Evolutionary conservation across 345 rosid species (phyloP), one percentile per base, ranked within the genome.

Genomic region (Populus pruinosa): DNA sequence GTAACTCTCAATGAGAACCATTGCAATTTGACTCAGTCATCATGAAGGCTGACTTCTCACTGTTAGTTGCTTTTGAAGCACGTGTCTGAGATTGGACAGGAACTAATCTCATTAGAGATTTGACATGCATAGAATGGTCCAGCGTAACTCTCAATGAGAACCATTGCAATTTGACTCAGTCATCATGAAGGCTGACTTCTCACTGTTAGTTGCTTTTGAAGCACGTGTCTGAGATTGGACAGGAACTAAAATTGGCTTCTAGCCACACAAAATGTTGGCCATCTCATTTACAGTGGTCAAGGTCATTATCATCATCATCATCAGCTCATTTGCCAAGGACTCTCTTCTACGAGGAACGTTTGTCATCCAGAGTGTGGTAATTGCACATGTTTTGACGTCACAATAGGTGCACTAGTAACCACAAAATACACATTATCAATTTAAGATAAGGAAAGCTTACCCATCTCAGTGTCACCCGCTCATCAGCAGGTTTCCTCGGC

Each of bases 381-480:
- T 66, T n/a, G 62, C 27, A 27, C 9, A 64, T 43, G 38, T 31
- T 20, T 35, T 29, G 36, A 47, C n/a, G 35, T 49, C 1, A 23
- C 63, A 12, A 27, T 56, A 67, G 14, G 65, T 39, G 67, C 21
- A 39, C 43, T 67, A 69, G 17, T 20, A 12, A 20, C 56, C 55
- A 44, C 29, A 61, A 77, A 79, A 74, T 59, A 59, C 50, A 73
- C 59, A 47, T 70, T 47, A 65, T 74, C 38, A 36, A 16, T 21
- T 63, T 56, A 49, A 62, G 76, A 73, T 0, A 21, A 31, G 76
- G 33, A 49, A 82, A 67, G 64, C 92, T 88, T 88, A 96, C 99
- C 99, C 98, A 96, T 88, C 91, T 86, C 66, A 93, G 83, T 0
- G 98, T 92, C 38, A 96, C 88, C 59, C 90, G 94, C 83, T 96